Evolutionary conservation across 2,329 filamentous ascomycete genomes (phyloP).

Genomic region (Penicillium hesseltinei): DNA sequence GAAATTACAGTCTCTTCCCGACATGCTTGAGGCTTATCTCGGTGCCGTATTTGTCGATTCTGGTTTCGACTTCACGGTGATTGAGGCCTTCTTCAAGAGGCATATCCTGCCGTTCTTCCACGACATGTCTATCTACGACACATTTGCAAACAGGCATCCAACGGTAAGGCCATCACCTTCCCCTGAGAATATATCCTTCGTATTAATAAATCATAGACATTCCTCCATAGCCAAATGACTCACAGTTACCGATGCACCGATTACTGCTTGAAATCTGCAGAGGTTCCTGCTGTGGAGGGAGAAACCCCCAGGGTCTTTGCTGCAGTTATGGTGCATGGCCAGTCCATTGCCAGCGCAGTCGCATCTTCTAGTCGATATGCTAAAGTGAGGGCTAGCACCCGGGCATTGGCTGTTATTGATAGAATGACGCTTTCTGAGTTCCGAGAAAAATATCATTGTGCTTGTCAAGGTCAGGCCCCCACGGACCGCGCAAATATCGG

Average conservation of each 20-base stretch:
- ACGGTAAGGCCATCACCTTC: constrained; percentile 45
- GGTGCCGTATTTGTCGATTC: constrained; percentile 92
- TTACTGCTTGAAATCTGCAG: constrained; percentile 50
- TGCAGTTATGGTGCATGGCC: constrained; percentile 72
- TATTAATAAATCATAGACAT: constrained; percentile 50
- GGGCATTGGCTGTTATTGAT: constrained; percentile 44
- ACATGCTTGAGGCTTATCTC: constrained; percentile 84
- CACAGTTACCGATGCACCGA: constrained; percentile 64
- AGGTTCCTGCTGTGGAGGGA: constrained; percentile 49
- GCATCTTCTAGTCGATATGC: constrained; percentile 69
- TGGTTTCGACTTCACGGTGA: constrained; percentile 69
- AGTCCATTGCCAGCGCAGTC: constrained; percentile 61
- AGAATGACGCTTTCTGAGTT: constrained; percentile 59
- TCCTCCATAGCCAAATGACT: constrained; percentile 63
- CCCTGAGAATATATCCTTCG: not conserved
- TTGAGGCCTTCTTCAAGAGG: constrained; percentile 72
- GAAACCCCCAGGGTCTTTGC: constrained; percentile 57
- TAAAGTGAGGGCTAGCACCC: constrained; percentile 56
- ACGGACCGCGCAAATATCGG: constrained; percentile 22
- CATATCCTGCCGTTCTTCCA: constrained; percentile 76
- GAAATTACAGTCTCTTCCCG: constrained; percentile 60
- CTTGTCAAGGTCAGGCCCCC: constrained; percentile 49
- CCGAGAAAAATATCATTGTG: constrained; percentile 59
- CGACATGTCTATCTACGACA: constrained; percentile 84
- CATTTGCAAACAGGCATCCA: constrained; percentile 82